Evolutionary conservation across 75 land plant species (phyloP).

Genomic region (Cryptomeria japonica): DNA sequence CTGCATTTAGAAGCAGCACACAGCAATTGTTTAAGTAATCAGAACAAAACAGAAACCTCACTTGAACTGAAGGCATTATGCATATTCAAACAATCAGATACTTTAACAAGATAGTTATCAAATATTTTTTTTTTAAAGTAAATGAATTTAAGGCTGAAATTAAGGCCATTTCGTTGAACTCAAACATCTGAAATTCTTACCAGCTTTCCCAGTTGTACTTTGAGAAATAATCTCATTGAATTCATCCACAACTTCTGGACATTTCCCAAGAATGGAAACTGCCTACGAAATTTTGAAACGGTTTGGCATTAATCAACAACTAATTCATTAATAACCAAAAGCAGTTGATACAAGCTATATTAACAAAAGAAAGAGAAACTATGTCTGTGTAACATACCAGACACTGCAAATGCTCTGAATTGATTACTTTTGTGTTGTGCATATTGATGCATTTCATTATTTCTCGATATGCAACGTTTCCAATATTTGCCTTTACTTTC

Average conservation of each 20-base stretch:
- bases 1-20: not conserved
- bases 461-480: conserved; percentile 69
- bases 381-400: conserved; percentile 44
- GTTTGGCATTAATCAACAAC: not conserved
- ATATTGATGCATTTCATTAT: conserved; percentile 85
- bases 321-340: not conserved
- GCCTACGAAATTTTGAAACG: not conserved
- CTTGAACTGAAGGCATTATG: not conserved
- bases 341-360: not conserved
- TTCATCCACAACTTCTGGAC: conserved; percentile 82
- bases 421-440: conserved; percentile 72
- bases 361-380: not conserved
- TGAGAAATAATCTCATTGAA: conserved; percentile 75
- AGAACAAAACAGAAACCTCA: not conserved
- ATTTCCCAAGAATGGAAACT: conserved; percentile 68
- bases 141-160: not conserved
- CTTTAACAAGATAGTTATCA: no score
- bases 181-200: conserved; percentile 30
- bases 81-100: no score
- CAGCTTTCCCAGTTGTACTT: conserved; percentile 56
- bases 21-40: not conserved
- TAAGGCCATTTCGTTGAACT: not conserved
- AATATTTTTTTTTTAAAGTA: no score
- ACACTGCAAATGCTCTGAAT: conserved; percentile 55
- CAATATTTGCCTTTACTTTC: conserved; percentile 74